Conservation (phyloP, 176 grass and related monocot species). For the Dendrocalamus sinicus region DNA sequence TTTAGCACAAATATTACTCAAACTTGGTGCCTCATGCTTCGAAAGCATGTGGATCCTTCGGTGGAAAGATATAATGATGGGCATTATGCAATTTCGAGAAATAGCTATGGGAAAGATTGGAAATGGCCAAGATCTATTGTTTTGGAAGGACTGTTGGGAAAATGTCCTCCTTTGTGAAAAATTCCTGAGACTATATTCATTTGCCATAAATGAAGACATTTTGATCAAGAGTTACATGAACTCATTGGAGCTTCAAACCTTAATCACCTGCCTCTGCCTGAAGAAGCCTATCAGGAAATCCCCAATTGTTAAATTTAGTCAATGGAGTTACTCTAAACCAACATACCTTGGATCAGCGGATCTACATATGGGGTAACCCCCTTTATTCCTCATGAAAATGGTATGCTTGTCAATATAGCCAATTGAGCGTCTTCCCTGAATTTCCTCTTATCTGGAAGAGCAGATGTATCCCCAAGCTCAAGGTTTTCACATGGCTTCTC, state of each 20-base stretch:
- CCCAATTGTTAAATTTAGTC: no score
- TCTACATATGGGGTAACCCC: no score
- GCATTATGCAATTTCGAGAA: neutral
- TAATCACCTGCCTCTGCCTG: neutral
- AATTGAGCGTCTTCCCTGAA: neutral
- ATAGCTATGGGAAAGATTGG: neutral
- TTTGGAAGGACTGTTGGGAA: neutral
- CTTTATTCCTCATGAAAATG: neutral
- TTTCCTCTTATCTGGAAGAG: neutral
- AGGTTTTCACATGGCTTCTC: neutral
- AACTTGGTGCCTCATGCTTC: neutral
- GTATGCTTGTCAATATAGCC: no score
- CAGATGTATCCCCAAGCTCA: neutral
- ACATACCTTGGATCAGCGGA: neutral
- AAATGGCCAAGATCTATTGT: neutral
- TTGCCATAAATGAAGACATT: neutral
- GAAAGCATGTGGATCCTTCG: neutral
- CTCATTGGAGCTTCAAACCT: neutral
- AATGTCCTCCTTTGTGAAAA: no score
- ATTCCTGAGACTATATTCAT: neutral
- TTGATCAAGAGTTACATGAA: neutral
- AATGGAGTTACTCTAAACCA: neutral
- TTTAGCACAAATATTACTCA: neutral
- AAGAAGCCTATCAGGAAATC: no score
- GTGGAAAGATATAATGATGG: neutral